Conservation (phyloP, 768 basidiomycete species). For the Pleurotus tuber-regium region DNA sequence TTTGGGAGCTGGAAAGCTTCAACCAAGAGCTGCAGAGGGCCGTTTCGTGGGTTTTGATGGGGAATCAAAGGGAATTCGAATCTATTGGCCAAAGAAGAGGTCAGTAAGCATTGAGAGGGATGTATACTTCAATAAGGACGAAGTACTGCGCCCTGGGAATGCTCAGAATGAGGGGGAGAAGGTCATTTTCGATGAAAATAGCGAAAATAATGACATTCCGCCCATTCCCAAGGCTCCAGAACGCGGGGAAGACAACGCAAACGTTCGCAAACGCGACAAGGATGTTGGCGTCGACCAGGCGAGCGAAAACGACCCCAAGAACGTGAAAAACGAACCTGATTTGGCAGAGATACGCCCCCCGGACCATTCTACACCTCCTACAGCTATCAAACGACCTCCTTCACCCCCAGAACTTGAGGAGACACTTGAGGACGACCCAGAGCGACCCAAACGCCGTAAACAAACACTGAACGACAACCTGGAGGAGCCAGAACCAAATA, state of each 20-base stretch:
- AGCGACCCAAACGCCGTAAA: no score
- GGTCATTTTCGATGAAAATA: neutral
- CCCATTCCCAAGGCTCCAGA: no score
- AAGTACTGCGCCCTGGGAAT: constrained; percentile 14
- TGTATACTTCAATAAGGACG: constrained; percentile 19
- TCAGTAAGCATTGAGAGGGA: constrained; percentile 24
- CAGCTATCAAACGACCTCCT: no score
- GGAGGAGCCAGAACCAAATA: neutral
- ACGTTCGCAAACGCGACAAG: neutral
- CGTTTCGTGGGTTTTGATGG: constrained; percentile 22
- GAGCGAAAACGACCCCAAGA: neutral
- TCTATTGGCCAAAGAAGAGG: constrained; percentile 26
- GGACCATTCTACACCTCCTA: neutral
- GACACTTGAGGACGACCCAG: no score
- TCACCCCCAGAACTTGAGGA: no score
- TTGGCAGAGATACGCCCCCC: neutral
- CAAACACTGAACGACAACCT: neutral
- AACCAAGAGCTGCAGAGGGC: constrained; percentile 14
- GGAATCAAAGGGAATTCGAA: constrained; percentile 23
- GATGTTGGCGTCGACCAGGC: neutral
- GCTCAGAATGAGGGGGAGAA: constrained; percentile 28
- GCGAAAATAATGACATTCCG: no score
- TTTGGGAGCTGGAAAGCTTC: constrained; percentile 18
- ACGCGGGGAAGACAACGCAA: neutral
- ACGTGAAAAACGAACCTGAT: neutral